phyloP scores from a whole-genome alignment of 2,329 filamentous ascomycete genomes.

The Lecanoromycetidae sp. region DNA sequence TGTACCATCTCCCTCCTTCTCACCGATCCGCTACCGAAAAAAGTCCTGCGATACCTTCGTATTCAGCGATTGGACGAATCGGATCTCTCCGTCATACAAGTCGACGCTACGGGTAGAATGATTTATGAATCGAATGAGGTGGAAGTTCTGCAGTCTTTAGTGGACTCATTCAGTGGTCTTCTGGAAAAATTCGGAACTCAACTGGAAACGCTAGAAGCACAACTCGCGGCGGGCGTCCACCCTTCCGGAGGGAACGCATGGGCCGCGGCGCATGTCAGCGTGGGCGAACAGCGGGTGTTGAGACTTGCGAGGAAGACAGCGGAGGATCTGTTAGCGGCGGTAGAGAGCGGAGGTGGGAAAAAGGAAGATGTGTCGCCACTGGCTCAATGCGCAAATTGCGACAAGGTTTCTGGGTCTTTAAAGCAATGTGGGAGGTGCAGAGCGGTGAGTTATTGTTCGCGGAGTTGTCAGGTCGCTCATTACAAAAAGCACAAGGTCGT shows the following conservation, averaged over 20 bases:
- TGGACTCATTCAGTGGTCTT: conserved; percentile 25
- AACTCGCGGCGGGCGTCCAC: conserved; percentile 25
- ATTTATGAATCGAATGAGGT: conserved; percentile 26
- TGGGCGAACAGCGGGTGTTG: conserved; percentile 26
- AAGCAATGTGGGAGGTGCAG: conserved; percentile 27
- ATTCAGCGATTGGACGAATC: conserved; percentile 27
- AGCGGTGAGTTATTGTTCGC: conserved; percentile 24
- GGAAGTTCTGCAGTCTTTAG: conserved; percentile 25
- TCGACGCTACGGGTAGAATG: conserved; percentile 21
- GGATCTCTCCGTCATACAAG: conserved; percentile 22
- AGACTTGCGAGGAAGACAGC: conserved; percentile 25
- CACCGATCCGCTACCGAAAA: conserved; percentile 26
- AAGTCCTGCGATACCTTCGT: conserved; percentile 27
- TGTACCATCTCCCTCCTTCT: conserved; percentile 27
- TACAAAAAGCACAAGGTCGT: conserved; percentile 24
- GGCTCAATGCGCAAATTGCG: conserved; percentile 23
- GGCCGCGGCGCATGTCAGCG: conserved; percentile 26
- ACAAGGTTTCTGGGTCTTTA: conserved; percentile 22
- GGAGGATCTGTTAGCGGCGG: conserved; percentile 23
- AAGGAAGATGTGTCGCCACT: conserved; percentile 15
- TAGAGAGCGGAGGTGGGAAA: conserved; percentile 18
- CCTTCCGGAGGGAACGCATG: conserved; percentile 26
- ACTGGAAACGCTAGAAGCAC: conserved; percentile 25
- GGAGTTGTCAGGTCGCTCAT: conserved; percentile 26
- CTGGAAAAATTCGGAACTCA: conserved; percentile 24